Evolutionary conservation across 305 asterid species (phyloP).

Genomic region (Petunia hybrid): DNA sequence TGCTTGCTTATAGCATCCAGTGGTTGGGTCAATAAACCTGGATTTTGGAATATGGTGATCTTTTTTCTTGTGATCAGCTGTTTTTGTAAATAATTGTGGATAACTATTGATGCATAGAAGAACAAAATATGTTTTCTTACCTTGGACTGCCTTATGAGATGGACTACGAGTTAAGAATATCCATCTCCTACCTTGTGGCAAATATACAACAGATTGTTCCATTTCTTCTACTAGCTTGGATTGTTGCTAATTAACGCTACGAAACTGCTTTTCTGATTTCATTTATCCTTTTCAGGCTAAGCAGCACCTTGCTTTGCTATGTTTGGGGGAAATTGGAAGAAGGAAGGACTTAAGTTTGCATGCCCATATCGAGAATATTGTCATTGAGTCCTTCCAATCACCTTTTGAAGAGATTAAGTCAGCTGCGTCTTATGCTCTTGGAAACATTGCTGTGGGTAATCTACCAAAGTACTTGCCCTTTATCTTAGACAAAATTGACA

Average conservation of each 20-base stretch:
- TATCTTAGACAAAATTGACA: conserved; percentile 96
- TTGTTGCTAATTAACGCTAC: neutral
- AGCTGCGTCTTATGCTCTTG: conserved; percentile 99
- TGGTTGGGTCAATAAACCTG: no score
- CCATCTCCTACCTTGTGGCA: neutral
- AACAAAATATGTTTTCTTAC: neutral
- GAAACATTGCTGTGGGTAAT: conserved; percentile 98
- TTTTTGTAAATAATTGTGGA: conserved; percentile 14
- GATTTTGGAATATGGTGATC: neutral
- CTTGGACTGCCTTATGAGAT: neutral
- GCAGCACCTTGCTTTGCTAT: conserved; percentile 92
- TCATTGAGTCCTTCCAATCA: conserved; percentile 96
- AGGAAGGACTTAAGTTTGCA: conserved; percentile 95
- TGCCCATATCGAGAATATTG: conserved; percentile 85
- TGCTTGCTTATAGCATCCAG: no score
- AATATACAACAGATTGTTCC: neutral
- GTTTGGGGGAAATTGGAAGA: conserved; percentile 99
- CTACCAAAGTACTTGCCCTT: conserved; percentile 93
- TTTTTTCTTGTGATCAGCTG: neutral
- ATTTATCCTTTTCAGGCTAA: conserved; percentile 65
- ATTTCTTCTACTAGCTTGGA: conserved; percentile 20
- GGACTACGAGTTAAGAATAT: neutral
- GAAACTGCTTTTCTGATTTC: conserved; percentile 25
- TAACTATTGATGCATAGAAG: neutral
- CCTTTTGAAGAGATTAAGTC: conserved; percentile 99